Conservation (phyloP, 257 asterid species). For the Cinchona pubescens region DNA sequence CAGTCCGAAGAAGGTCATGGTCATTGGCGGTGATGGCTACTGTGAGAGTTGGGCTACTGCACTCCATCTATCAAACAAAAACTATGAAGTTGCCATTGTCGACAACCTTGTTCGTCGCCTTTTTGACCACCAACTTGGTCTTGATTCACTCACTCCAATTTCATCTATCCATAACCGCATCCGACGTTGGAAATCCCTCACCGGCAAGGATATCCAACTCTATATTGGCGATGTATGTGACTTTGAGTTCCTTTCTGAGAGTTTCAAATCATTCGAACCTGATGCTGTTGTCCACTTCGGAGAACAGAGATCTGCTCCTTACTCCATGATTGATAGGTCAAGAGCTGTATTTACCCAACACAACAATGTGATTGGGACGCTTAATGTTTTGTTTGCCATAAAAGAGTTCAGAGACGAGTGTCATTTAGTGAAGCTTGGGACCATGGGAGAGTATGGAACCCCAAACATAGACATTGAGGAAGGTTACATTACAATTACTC, state of each 20-base stretch:
- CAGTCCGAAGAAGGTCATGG: conserved; percentile 68
- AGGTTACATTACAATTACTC: conserved; percentile 83
- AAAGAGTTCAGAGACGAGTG: conserved; percentile 88
- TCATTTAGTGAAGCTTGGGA: conserved; percentile 93
- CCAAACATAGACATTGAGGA: conserved; percentile 96
- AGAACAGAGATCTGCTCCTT: conserved; percentile 94
- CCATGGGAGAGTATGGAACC: conserved; percentile 99
- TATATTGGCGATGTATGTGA: conserved; percentile 83
- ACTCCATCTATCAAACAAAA: conserved; percentile 63
- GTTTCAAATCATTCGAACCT: conserved; percentile 72
- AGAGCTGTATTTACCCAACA: conserved; percentile 90
- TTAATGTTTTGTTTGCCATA: conserved; percentile 84
- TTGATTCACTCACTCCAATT: conserved; percentile 88
- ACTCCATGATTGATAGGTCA: conserved; percentile 94
- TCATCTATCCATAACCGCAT: conserved; percentile 80
- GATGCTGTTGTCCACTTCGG: conserved; percentile 94
- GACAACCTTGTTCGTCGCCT: conserved; percentile 85
- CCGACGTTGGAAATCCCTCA: conserved; percentile 76
- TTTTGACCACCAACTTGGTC: conserved; percentile 90
- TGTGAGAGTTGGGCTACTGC: conserved; percentile 89
- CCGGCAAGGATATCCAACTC: conserved; percentile 68
- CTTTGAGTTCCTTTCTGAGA: conserved; percentile 79
- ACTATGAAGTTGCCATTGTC: conserved; percentile 72
- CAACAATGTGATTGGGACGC: conserved; percentile 84
- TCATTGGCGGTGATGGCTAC: conserved; percentile 95